Conservation (phyloP, 2,329 filamentous ascomycete species). For the Septoria linicola region DNA sequence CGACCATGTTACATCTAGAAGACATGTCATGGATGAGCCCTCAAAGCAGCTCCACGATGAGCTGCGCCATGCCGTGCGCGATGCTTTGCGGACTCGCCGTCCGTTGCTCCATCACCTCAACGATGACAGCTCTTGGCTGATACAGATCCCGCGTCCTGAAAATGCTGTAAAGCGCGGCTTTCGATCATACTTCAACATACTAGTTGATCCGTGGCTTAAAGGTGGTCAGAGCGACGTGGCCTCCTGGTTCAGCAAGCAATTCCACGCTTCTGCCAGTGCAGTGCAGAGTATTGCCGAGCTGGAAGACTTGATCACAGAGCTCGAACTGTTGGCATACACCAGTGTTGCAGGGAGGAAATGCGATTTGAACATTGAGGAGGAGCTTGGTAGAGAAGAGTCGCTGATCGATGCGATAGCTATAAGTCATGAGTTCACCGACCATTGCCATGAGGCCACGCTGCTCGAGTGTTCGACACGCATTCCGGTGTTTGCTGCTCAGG, state of each 20-base stretch:
- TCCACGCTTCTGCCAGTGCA: slow-evolving; percentile 57
- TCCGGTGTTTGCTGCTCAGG: slow-evolving; percentile 59
- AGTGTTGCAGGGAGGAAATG: slow-evolving; percentile 24
- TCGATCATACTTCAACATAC: slow-evolving; percentile 60
- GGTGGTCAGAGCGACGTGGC: slow-evolving; percentile 64
- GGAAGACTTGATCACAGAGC: slow-evolving; percentile 51
- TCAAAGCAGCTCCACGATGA: slow-evolving; percentile 46
- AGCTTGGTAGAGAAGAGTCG: slow-evolving; percentile 27
- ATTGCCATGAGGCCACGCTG: slow-evolving; percentile 63
- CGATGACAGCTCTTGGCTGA: slow-evolving; percentile 65
- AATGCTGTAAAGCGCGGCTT: slow-evolving; percentile 44
- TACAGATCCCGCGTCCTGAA: slow-evolving; percentile 60
- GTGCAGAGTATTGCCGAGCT: slow-evolving; percentile 58
- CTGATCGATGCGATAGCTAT: slow-evolving; percentile 60
- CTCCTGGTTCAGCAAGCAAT: slow-evolving; percentile 65
- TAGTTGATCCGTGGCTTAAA: slow-evolving; percentile 65
- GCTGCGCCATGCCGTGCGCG: slow-evolving; percentile 43
- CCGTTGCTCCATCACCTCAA: slow-evolving; percentile 65
- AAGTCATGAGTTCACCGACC: slow-evolving; percentile 68
- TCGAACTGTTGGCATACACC: slow-evolving; percentile 47
- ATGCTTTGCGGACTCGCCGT: slow-evolving; percentile 44
- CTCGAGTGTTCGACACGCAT: slow-evolving; percentile 54
- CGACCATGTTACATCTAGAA: slow-evolving; percentile 11
- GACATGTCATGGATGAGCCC: slow-evolving; percentile 31
- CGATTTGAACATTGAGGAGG: slow-evolving; percentile 9